Conservation (phyloP, 2,329 filamentous ascomycete species). For the Verticillium zaregamsianum region DNA sequence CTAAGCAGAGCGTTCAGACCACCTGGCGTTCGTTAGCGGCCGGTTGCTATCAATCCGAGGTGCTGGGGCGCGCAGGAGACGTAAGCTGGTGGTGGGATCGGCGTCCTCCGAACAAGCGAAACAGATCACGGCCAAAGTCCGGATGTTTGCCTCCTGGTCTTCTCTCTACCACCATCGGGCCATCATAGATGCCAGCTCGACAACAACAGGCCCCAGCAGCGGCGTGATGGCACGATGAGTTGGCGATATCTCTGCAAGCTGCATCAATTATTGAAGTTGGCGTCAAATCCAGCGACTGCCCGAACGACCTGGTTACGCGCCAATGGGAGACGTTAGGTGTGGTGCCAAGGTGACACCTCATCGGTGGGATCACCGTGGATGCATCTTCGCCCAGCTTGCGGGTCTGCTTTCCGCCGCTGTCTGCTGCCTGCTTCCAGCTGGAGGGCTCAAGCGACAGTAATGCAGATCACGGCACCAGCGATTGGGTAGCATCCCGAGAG, state of each 20-base stretch:
- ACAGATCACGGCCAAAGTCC: neutral
- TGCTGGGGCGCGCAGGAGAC: neutral
- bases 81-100: neutral
- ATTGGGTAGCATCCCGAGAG: neutral
- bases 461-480: neutral
- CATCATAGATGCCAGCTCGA: neutral
- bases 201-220: neutral
- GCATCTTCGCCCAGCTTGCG: neutral
- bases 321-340: neutral
- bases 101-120: neutral
- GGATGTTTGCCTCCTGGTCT: neutral
- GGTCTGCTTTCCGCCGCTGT: neutral
- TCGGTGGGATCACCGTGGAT: neutral
- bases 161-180: neutral
- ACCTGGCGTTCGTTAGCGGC: neutral
- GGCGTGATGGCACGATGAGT: neutral
- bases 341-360: neutral
- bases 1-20: neutral
- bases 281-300: neutral
- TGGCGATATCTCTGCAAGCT: neutral
- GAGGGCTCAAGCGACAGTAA: neutral
- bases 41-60: neutral
- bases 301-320: neutral
- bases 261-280: neutral
- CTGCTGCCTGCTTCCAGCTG: neutral